Evolutionary conservation across 768 basidiomycete species (phyloP).

Genomic region (Suillus hirtellus): DNA sequence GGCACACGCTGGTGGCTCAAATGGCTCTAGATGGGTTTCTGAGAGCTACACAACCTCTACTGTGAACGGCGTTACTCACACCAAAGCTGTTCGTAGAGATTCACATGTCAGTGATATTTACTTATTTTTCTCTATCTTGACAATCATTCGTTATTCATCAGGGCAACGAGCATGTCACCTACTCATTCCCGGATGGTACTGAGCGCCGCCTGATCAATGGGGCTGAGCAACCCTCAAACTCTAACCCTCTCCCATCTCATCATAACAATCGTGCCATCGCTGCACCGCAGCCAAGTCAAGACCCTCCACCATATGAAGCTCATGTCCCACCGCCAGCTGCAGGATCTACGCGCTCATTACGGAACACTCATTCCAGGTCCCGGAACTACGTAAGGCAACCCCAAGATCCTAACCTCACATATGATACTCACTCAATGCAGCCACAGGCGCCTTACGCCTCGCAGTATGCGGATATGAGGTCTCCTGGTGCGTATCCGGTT

Average conservation of each 20-base stretch:
- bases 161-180: conserved; percentile 77
- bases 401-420: background rate
- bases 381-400: background rate
- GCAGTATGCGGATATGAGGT: background rate
- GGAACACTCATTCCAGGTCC: background rate
- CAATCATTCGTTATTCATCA: conserved; percentile 30
- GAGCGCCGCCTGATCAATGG: conserved; percentile 71
- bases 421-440: background rate
- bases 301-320: conserved; percentile 26
- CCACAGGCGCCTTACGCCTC: background rate
- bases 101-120: conserved; percentile 46
- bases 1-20: conserved; percentile 20
- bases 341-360: background rate
- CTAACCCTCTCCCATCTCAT: conserved; percentile 18
- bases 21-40: conserved; percentile 43
- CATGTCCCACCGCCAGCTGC: background rate
- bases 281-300: background rate
- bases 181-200: conserved; percentile 65
- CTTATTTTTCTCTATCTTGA: background rate
- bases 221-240: conserved; percentile 39
- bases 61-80: conserved; percentile 70
- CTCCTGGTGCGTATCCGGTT: background rate
- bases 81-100: conserved; percentile 54
- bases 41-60: conserved; percentile 58
- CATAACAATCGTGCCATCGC: conserved; percentile 4